phyloP scores from a whole-genome alignment of 2,329 filamentous ascomycete species.

The Aspergillus sp. region DNA sequence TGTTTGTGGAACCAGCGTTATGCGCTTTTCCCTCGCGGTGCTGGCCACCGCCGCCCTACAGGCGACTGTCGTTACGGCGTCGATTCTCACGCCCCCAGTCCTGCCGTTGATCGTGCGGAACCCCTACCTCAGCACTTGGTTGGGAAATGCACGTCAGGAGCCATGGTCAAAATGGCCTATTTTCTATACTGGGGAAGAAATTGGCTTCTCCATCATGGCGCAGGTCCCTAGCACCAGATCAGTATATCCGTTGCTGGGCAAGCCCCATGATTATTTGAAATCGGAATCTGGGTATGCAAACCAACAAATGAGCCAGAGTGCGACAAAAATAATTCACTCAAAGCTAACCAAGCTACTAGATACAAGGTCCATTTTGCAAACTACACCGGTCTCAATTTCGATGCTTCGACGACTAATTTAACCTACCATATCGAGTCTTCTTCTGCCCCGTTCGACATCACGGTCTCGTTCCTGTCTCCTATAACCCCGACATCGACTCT shows the following conservation, averaged over 20 bases:
- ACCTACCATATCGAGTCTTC: constrained; percentile 57
- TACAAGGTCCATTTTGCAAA: constrained; percentile 56
- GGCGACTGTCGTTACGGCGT: constrained; percentile 42
- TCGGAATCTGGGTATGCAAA: constrained; percentile 33
- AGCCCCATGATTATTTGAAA: constrained; percentile 59
- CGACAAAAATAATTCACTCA: no score
- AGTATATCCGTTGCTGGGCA: constrained; percentile 61
- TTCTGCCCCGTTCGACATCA: constrained; percentile 47
- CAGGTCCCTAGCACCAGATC: constrained; percentile 55
- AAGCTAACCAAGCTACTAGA: constrained; percentile 21
- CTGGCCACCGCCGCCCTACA: constrained; percentile 33
- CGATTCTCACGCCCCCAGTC: constrained; percentile 57
- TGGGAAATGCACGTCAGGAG: constrained; percentile 63
- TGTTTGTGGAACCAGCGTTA: constrained; percentile 4
- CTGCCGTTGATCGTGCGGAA: constrained; percentile 70
- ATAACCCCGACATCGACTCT: constrained; percentile 77
- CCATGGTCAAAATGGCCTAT: constrained; percentile 86
- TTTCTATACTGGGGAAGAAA: constrained; percentile 69
- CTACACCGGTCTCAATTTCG: constrained; percentile 60
- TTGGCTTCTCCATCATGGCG: constrained; percentile 61
- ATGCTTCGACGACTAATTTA: constrained; percentile 66
- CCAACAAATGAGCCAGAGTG: no score
- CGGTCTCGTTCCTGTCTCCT: constrained; percentile 65
- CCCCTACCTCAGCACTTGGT: constrained; percentile 75
- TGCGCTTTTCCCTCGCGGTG: constrained; percentile 28